Base-by-base conservation (phyloP, 257 asterid genomes). In the Petrea volubilis region DNA sequence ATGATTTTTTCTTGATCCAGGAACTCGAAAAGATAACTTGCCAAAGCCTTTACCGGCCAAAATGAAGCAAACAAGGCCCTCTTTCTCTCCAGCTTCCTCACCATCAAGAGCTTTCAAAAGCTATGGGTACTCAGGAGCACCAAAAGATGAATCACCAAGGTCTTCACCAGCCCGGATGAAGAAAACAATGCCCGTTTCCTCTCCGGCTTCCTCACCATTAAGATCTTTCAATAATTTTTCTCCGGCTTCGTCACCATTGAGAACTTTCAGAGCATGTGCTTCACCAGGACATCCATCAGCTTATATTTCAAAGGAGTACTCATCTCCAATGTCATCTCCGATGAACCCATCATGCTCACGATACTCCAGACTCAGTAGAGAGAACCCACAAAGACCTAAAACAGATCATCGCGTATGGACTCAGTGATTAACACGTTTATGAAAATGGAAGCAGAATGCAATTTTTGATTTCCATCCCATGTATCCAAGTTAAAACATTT, bases 261-360 rank as follows among this genome's bases (percentile, higher is more conserved):
- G 43, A 38, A 38, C 43, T 4, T 38, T 38, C 43, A 66, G 12
- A 10, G 23, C 60, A 3, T 52, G 70, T 21, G 57, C 65, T 10
- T 17, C 68, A 9, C 85, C 88, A 41, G 74, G 29, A 43, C 52
- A 64, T 29, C 29, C 82, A 11, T 50, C 71, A 0, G 43, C 52
- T 8, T 14, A 31, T 34, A 63, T 71, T 20, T 64, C 67, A 3
- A 76, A 66, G 77, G 85, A 79, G 38, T 60, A 73, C 70, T 68
- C 72, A 60, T 85, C 92, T 3, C 82, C 85, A 47, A 43, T 56
- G 13, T 67, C 93, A 21, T 74, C 93, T 20, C 89, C 96, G n/a
- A 28, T 88, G 72, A 70, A 79, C 60, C 84, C 83, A 1, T 75
- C 83, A 1, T 75, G 82, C 40, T 10, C 62, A 11, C 81, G 88